phyloP scores from a whole-genome alignment of 2,329 filamentous ascomycete genomes.

The Exophiala spinifera region DNA sequence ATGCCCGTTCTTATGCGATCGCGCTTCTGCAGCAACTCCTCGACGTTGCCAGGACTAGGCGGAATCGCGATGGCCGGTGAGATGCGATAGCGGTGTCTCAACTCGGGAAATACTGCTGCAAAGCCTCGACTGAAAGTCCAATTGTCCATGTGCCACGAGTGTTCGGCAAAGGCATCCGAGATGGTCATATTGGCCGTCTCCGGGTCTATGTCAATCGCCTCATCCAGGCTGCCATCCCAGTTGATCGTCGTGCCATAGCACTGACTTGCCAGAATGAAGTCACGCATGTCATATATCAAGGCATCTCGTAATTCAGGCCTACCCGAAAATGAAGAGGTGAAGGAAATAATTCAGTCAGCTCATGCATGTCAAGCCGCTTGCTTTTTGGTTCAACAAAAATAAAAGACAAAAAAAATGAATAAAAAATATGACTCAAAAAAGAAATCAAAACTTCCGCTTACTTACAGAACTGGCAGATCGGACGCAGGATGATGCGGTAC shows the following conservation, averaged over 20 bases:
- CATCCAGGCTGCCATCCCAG: background rate
- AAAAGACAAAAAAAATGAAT: background rate
- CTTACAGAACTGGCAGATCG: background rate
- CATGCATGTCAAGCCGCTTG: too few relatives aligned
- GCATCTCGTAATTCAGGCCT: background rate
- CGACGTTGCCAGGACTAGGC: background rate
- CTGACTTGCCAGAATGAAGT: constrained; percentile 1
- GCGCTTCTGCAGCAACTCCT: background rate
- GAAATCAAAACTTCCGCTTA: too few relatives aligned
- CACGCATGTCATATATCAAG: constrained; percentile 1
- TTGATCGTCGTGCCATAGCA: background rate
- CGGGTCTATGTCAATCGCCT: background rate
- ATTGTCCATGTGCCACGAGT: background rate
- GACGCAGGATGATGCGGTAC: constrained; percentile 1
- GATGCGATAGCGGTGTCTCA: constrained; percentile 5
- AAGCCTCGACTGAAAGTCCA: constrained; percentile 21
- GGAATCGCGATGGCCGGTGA: background rate
- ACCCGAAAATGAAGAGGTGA: too few relatives aligned
- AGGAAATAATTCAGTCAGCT: too few relatives aligned
- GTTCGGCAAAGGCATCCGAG: background rate
- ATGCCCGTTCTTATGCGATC: background rate
- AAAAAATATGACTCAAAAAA: too few relatives aligned
- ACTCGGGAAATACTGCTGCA: constrained; percentile 30
- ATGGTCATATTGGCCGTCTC: background rate
- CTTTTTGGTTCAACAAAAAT: too few relatives aligned